Evolutionary conservation across 345 rosid genomes (phyloP), one percentile per base, ranked within the genome.

Genomic region (Moricandia moricandioides): DNA sequence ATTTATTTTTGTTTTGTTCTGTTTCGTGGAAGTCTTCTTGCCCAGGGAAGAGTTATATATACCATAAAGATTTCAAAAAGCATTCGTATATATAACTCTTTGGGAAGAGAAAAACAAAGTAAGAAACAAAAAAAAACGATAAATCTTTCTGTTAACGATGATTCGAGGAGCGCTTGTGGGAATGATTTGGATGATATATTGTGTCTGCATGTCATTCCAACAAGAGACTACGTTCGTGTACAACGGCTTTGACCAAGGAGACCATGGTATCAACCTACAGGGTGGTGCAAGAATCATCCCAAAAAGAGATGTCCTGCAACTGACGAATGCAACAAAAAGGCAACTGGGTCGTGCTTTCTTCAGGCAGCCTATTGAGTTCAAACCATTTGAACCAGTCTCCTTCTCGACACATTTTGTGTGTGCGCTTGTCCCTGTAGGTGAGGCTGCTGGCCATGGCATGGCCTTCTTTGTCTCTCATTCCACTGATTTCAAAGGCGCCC

Each of bases 321-420:
- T 89, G 1, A 87, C 95, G 26, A 84, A 89, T 75, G 82, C 65
- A 67, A 78, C 88, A 0, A 1, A 17, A 0, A 2, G 3, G 1
- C 66, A 85, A 35, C 35, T n/a, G 0, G 93, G 86, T 35, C 86
- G 73, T 62, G 88, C 86, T 69, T 85, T 87, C 80, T 78, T 51
- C 33, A 4, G 72, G 8, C 43, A 45, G 33, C 81, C 87, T 4
- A 52, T 85, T n/a, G 57, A 71, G 0, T 82, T 85, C 79, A 84
- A 69, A 82, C 43, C 81, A 79, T 70, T 78, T 65, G 75, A 78
- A 37, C 54, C 85, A 8, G 70, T 70, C 24, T 80, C 82, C 0
- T 78, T 85, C 77, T 85, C 84, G 0, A 78, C 87, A 4, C 58
- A 39, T 56, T 86, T 86, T 8, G 84, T 82, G 5, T 82, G 81